These are phyloP conservation scores for Phytophthora meadii DNA, from an alignment of 352 stramenopile species.

Conservation along the genomic window DNA sequence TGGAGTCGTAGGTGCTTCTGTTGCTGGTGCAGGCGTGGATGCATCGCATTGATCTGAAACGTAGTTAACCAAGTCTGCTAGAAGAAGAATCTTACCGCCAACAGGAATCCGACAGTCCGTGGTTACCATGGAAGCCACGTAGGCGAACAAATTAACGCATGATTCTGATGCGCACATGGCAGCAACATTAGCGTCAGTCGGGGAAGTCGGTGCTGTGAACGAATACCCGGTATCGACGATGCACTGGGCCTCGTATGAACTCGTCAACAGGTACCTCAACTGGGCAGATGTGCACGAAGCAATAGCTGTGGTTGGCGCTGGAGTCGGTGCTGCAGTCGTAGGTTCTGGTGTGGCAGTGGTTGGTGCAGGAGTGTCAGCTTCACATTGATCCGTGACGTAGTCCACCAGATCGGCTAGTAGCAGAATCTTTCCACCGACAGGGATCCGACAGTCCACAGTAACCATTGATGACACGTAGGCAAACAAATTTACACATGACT, in stretches of 20 bases:
- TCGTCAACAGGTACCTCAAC: constrained; percentile 24
- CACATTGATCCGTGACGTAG: constrained; percentile 22
- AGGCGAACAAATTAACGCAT: constrained; percentile 28
- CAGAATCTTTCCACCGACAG: constrained; percentile 33
- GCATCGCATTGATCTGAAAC: constrained; percentile 10
- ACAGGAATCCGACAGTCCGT: constrained; percentile 31
- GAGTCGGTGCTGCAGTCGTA: not conserved
- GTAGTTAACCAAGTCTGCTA: constrained; percentile 34
- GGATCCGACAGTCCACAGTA: constrained; percentile 22
- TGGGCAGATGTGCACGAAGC: constrained; percentile 29
- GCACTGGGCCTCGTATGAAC: constrained; percentile 28
- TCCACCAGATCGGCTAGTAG: constrained; percentile 34
- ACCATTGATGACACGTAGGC: constrained; percentile 22
- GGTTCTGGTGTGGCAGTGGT: constrained; percentile 1
- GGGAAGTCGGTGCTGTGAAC: constrained; percentile 22
- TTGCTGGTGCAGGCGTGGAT: not conserved
- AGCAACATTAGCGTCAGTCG: constrained; percentile 16
- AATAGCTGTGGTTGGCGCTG: constrained; percentile 3
- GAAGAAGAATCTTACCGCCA: constrained; percentile 32
- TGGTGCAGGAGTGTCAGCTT: not conserved
- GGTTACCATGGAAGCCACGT: constrained; percentile 22
- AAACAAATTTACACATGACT: constrained; percentile 29
- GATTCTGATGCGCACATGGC: constrained; percentile 34
- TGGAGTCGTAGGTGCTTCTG: not conserved
- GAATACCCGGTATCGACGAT: constrained; percentile 24